Base-by-base conservation (phyloP, 2,329 filamentous ascomycete species). In the Fusarium sp. region DNA sequence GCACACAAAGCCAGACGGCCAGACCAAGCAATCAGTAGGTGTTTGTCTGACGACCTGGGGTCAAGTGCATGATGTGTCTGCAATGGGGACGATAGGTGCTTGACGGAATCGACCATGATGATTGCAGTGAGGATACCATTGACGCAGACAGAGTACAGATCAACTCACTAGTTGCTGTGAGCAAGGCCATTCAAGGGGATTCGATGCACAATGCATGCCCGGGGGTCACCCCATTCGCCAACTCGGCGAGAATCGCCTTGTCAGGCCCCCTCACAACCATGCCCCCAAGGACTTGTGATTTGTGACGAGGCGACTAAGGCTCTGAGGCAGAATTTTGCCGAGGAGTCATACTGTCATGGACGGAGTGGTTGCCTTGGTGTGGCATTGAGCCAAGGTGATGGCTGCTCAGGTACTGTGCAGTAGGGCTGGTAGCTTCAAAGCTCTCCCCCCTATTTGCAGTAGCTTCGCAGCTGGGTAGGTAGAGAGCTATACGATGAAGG, bases 231-330 rank as follows among this genome's bases (percentile, higher is more conserved):
- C n/a, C 43, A 66, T 56, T 50, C 63, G 47, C 54, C 52, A 57
- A 51, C 51, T 68, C 50, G 56, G 64, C 52, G 40, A 58, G 52
- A 68, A 54, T 68, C 63, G 59, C 51, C 39, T 48, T 56, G 46
- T 52, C 31, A 56, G 57, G 58, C 46, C 64, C 53, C 60, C 56
- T 56, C 67, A 56, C 31, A 54, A 51, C 37, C 52, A 53, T 51
- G 30, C n/a, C 48, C 52, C 60, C 61, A 47, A 56, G 40, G 40
- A 43, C 52, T 52, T 48, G 51, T 68, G 68, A 58, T 53, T 68
- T 62, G 46, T 68, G 48, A 71, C 44, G 46, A 57, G 41, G 62
- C 11, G 53, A 36, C 41, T 13, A 36, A 56, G 53, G 53, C 41
- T 56, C 11, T 50, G 40, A 39, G 34, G 54, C 46, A 50, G 41